These are phyloP conservation scores for Leptographium radiaticola DNA, from an alignment of 2,329 filamentous ascomycete species.

Conservation along the genomic window DNA sequence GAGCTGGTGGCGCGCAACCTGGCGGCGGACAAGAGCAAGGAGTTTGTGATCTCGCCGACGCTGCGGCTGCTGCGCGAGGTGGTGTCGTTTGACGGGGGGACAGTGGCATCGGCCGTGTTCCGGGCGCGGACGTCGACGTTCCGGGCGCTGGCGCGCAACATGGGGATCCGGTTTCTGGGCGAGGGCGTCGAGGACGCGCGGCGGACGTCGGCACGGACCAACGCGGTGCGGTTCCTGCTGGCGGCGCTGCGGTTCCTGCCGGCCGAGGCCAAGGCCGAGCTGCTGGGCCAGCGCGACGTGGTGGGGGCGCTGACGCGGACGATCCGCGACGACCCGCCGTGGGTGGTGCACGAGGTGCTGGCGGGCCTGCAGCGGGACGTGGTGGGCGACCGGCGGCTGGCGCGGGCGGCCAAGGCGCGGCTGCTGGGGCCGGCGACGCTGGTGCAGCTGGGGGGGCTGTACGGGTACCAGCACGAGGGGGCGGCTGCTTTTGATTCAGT, in stretches of 20 bases:
- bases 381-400: constrained; percentile 60
- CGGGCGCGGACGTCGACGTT: constrained; percentile 66
- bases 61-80: constrained; percentile 76
- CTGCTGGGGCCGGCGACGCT: constrained; percentile 66
- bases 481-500: constrained; percentile 35
- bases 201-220: constrained; percentile 69
- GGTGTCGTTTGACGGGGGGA: constrained; percentile 75
- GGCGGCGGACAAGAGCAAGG: constrained; percentile 68
- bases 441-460: constrained; percentile 57
- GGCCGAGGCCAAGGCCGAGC: constrained; percentile 63
- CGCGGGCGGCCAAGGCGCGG: constrained; percentile 59
- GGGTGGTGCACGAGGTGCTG: constrained; percentile 63
- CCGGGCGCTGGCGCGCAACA: constrained; percentile 65
- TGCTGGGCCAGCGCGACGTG: constrained; percentile 65
- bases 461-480: constrained; percentile 50
- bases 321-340: constrained; percentile 64
- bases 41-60: constrained; percentile 78
- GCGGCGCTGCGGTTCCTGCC: constrained; percentile 68
- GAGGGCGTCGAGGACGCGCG: constrained; percentile 49
- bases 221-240: constrained; percentile 70
- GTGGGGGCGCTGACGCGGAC: constrained; percentile 61
- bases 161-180: constrained; percentile 53
- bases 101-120: constrained; percentile 65
- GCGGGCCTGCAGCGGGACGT: constrained; percentile 56
- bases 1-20: constrained; percentile 70